Percentiles rank a stretch among this genome's conserved stretches.
Conservation (phyloP, 2,329 filamentous ascomycete genomes). For the Fonsecaea monophora region DNA sequence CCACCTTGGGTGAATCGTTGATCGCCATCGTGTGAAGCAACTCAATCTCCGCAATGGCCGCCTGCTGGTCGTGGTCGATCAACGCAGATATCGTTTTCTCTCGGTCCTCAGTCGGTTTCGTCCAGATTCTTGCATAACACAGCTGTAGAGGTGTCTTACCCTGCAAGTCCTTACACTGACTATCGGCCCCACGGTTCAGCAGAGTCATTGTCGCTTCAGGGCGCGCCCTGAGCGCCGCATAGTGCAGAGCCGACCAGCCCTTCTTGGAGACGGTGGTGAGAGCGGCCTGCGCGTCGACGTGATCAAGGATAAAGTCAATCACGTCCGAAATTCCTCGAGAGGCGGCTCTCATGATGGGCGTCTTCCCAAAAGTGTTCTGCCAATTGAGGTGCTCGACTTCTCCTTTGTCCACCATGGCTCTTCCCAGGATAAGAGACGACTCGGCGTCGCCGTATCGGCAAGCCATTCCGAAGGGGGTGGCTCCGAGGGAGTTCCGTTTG, state of each 20-base stretch:
- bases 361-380: background rate
- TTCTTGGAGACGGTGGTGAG: background rate
- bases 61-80: constrained; percentile 1
- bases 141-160: background rate
- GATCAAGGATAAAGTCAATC: constrained; percentile 1
- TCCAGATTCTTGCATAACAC: constrained; percentile 1
- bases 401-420: background rate
- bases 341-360: background rate
- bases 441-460: background rate
- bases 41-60: background rate
- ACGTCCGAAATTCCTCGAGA: background rate
- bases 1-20: background rate
- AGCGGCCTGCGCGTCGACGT: background rate
- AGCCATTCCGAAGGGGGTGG: background rate
- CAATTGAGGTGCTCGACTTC: background rate
- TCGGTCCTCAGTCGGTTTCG: background rate
- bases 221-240: background rate
- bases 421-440: background rate
- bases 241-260: background rate
- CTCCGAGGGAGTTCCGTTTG: background rate
- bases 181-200: background rate
- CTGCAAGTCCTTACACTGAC: background rate
- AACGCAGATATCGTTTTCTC: background rate
- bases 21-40: constrained; percentile 4
- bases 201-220: background rate